Evolutionary conservation across 805 yeast genomes (phyloP).

Genomic region (Saccharomycopsis microspora): DNA sequence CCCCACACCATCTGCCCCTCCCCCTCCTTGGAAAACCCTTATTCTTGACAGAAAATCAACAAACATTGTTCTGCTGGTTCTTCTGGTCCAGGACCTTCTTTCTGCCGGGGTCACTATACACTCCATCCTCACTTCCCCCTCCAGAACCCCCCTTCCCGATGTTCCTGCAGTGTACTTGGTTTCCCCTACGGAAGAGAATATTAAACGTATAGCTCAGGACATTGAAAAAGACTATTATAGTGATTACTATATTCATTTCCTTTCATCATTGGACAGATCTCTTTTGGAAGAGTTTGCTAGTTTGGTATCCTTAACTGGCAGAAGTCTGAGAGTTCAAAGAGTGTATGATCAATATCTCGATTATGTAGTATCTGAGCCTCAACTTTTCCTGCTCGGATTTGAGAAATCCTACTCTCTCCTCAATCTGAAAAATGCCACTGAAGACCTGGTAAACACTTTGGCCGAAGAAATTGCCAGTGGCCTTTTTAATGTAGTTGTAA

Average conservation of each 20-base stretch:
- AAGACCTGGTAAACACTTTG: conserved; percentile 55
- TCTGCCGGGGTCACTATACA: conserved; percentile 91
- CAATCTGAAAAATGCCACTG: conserved; percentile 62
- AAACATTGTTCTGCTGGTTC: conserved; percentile 79
- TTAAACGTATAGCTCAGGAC: conserved; percentile 60
- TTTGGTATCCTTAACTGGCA: conserved; percentile 61
- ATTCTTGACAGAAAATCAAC: conserved; percentile 75
- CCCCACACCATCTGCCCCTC: too few species aligned
- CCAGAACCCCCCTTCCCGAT: conserved; percentile 79
- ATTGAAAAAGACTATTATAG: conserved; percentile 67
- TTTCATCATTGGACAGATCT: conserved; percentile 66
- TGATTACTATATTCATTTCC: conserved; percentile 73
- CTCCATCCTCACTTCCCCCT: conserved; percentile 48
- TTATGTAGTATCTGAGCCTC: conserved; percentile 87
- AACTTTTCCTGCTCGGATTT: conserved; percentile 70
- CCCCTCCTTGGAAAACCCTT: conserved; percentile 70
- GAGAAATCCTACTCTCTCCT: conserved; percentile 54
- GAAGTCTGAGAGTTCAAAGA: conserved; percentile 65
- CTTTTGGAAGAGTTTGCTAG: conserved; percentile 83
- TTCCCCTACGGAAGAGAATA: conserved; percentile 73
- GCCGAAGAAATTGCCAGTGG: conserved; percentile 73
- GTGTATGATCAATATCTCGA: conserved; percentile 92
- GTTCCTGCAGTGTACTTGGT: conserved; percentile 92
- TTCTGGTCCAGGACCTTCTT: conserved; percentile 83
- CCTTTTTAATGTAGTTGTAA: conserved; percentile 65